These are phyloP conservation scores for Coffea canephora DNA, from an alignment of 257 asterid species.

Conservation along the genomic window DNA sequence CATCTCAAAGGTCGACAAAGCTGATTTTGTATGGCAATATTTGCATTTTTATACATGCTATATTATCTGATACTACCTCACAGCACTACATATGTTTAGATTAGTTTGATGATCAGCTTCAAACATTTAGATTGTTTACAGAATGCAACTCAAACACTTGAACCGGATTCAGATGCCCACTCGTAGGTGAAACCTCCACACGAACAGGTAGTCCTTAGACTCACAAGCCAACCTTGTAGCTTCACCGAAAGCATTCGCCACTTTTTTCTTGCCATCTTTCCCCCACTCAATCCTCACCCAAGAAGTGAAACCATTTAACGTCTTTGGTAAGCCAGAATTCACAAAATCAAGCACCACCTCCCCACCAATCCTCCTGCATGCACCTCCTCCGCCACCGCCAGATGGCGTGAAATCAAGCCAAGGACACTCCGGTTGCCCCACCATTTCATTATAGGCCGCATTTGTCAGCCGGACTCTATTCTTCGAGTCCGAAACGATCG, in stretches of 20 bases:
- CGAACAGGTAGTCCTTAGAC: slow-evolving; percentile 60
- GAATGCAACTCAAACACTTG: slow-evolving; percentile 13
- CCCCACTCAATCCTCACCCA: slow-evolving; percentile 81
- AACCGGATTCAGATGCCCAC: slow-evolving; percentile 22
- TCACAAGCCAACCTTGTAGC: slow-evolving; percentile 52
- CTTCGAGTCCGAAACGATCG: slow-evolving; percentile 59
- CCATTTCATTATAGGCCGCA: slow-evolving; percentile 79
- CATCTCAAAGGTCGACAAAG: neutral
- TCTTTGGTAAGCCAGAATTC: slow-evolving; percentile 27
- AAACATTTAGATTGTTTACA: neutral
- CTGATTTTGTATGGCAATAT: neutral
- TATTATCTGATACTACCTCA: too few relatives aligned
- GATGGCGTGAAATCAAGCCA: slow-evolving; percentile 60
- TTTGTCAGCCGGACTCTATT: slow-evolving; percentile 72
- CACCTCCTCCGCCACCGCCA: slow-evolving; percentile 21
- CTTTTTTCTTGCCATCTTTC: slow-evolving; percentile 44
- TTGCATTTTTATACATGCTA: neutral
- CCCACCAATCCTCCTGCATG: slow-evolving; percentile 79
- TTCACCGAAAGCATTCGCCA: slow-evolving; percentile 47
- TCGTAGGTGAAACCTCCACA: slow-evolving; percentile 69
- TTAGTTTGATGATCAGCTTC: neutral
- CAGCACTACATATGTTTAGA: neutral
- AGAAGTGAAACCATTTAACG: slow-evolving; percentile 49
- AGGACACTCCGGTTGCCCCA: slow-evolving; percentile 90
- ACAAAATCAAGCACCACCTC: slow-evolving; percentile 50